Evolutionary conservation across 495 filamentous ascomycete genomes (phyloP), one percentile per base, ranked within the genome.

Genomic region (Jackrogersella minutella): DNA sequence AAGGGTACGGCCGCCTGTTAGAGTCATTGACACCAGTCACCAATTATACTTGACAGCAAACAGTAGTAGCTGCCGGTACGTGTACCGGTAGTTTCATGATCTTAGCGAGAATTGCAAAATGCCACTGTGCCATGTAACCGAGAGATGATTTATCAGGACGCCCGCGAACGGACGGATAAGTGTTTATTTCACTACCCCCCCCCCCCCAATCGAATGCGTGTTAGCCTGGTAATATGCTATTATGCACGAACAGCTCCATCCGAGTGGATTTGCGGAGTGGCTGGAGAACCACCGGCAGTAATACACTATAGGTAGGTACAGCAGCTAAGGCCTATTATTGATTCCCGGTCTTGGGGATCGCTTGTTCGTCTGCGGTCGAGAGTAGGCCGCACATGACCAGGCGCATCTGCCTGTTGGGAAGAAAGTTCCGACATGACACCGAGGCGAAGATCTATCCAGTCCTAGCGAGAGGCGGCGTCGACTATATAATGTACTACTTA

Each of bases 311-410:
- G 16, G 34, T 34, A 17, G 17, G 21, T 26, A n/a, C 36, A 37
- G 33, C 52, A 51, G 50, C 37, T 49, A 41, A 47, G 47, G 39
- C 46, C 51, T 56, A 65, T 57, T 17, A 55, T 30, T 44, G 47
- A 61, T 70, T 49, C 58, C 66, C 57, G 62, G 62, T 62, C 67
- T 50, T 66, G 52, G 67, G 52, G 54, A 58, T 34, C 56, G 56
- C 56, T 51, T 50, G 37, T 40, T 61, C 34, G 54, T 22, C 66
- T 43, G 41, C 36, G 43, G 33, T 51, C 44, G 30, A 55, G 36
- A 46, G 39, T 10, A 39, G 33, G 22, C 50, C 41, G 54, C 66
- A 69, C 56, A 69, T 69, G 66, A 58, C 66, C 41, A 19, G 52
- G n/a, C 22, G 40, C 36, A 34, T 66, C 58, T 70, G 61, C 56